Evolutionary conservation across 495 filamentous ascomycete genomes (phyloP).

Genomic region (Talaromyces liani): DNA sequence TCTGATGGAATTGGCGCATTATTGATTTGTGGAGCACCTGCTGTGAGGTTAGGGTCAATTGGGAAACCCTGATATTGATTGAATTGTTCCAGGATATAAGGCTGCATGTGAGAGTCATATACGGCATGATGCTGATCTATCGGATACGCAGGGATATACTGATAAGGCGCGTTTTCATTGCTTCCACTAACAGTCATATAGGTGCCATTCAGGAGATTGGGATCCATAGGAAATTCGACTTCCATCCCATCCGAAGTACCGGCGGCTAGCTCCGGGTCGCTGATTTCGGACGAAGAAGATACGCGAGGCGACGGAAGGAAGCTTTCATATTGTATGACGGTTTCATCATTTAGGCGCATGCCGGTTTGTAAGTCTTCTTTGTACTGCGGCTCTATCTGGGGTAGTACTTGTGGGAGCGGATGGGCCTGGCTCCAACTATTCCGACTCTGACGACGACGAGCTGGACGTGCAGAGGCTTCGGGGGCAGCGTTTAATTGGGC

Average conservation of each 20-base stretch:
- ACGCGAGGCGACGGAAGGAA: conserved; percentile 10
- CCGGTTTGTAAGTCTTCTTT: conserved; percentile 3
- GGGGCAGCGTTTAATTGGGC: not conserved
- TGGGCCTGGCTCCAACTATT: conserved; percentile 1
- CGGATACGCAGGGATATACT: not conserved
- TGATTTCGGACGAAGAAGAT: conserved; percentile 8
- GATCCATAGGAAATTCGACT: conserved; percentile 2
- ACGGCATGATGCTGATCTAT: not conserved
- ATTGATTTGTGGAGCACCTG: not conserved
- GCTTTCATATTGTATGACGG: conserved; percentile 7
- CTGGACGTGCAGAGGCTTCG: not conserved
- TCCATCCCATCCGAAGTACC: not conserved
- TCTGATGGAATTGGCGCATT: not conserved
- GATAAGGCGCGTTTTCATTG: not conserved
- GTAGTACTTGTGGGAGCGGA: not conserved
- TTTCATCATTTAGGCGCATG: conserved; percentile 7
- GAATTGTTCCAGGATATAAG: not conserved
- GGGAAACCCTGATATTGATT: conserved; percentile 3
- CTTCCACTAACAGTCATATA: not conserved
- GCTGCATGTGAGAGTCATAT: conserved; percentile 3
- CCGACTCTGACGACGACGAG: conserved; percentile 7
- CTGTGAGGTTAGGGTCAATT: conserved; percentile 6
- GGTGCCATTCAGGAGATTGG: not conserved
- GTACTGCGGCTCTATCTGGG: not conserved
- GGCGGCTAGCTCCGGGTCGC: conserved; percentile 4